A percentile compares a stretch with the other conserved stretches of the same genome.
Conservation (phyloP, 805 yeast genomes). For the Sugiyamaella boreocaroliniensis region DNA sequence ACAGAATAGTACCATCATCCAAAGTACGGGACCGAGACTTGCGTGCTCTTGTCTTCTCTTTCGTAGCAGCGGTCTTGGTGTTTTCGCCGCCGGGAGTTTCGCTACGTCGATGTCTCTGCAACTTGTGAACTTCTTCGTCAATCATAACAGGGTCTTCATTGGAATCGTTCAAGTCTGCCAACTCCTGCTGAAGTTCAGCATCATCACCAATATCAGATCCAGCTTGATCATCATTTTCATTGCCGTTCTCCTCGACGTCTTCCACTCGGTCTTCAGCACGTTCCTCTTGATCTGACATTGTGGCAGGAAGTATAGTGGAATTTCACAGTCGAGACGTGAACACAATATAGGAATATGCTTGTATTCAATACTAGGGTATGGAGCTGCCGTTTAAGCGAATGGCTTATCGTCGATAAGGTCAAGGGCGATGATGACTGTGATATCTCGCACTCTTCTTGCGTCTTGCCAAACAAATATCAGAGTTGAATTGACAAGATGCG, state of each 20-base stretch:
- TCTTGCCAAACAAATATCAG: too few species aligned
- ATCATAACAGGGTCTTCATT: slow-evolving; percentile 27
- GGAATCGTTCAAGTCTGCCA: slow-evolving; percentile 33
- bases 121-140: slow-evolving; percentile 36
- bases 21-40: slow-evolving; percentile 5
- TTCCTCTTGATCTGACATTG: neutral
- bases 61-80: slow-evolving; percentile 9
- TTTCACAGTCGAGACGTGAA: neutral
- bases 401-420: too few species aligned
- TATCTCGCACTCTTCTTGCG: too few species aligned
- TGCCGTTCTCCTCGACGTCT: neutral
- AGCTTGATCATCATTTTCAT: neutral
- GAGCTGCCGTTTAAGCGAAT: too few species aligned
- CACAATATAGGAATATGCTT: neutral
- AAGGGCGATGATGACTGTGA: too few species aligned
- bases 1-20: slow-evolving; percentile 15
- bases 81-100: slow-evolving; percentile 6
- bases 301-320: neutral
- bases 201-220: slow-evolving; percentile 8
- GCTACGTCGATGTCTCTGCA: slow-evolving; percentile 31
- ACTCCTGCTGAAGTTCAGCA: slow-evolving; percentile 27
- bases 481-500: neutral
- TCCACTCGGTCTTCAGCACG: neutral
- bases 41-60: slow-evolving; percentile 18
- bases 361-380: neutral